A percentile compares a stretch with the other conserved stretches of the same genome.
phyloP scores from a whole-genome alignment of 1,139 yeast species.

The Pichia sp. region DNA sequence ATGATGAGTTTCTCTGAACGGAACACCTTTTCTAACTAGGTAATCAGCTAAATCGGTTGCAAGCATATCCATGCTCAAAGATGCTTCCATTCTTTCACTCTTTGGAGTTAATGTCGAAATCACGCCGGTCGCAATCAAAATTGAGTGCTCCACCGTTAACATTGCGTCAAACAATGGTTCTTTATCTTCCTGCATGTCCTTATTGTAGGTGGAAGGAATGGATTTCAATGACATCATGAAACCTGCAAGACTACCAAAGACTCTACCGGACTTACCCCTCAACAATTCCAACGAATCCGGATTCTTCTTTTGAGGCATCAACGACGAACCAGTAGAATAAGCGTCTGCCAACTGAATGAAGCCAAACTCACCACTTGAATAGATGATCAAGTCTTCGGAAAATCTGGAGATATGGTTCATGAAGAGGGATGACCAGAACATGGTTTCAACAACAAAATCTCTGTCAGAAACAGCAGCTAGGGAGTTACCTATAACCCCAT shows the following conservation, averaged over 20 bases:
- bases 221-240: constrained; percentile 94
- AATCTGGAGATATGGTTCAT: constrained; percentile 94
- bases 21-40: constrained; percentile 95
- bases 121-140: constrained; percentile 93
- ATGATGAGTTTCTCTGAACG: constrained; percentile 98
- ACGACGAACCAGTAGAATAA: constrained; percentile 94
- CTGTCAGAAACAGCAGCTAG: constrained; percentile 94
- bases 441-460: constrained; percentile 93
- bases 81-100: constrained; percentile 71
- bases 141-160: constrained; percentile 87
- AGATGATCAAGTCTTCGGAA: constrained; percentile 90
- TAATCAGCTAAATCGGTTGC: constrained; percentile 98
- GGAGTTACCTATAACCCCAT: constrained; percentile 88
- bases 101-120: constrained; percentile 76
- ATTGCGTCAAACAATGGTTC: constrained; percentile 93
- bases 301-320: constrained; percentile 99
- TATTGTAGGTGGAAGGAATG: constrained; percentile 94
- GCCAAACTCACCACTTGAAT: constrained; percentile 96
- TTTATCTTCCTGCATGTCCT: constrained; percentile 98
- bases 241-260: constrained; percentile 90
- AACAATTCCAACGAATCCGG: constrained; percentile 93
- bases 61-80: constrained; percentile 97
- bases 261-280: constrained; percentile 97
- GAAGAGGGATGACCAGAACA: constrained; percentile 94
- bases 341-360: constrained; percentile 93